A percentile compares a stretch with the other conserved stretches of the same genome.
These are phyloP conservation scores for Neurospora pannonica DNA, from an alignment of 495 filamentous ascomycete genomes.

Conservation along the genomic window DNA sequence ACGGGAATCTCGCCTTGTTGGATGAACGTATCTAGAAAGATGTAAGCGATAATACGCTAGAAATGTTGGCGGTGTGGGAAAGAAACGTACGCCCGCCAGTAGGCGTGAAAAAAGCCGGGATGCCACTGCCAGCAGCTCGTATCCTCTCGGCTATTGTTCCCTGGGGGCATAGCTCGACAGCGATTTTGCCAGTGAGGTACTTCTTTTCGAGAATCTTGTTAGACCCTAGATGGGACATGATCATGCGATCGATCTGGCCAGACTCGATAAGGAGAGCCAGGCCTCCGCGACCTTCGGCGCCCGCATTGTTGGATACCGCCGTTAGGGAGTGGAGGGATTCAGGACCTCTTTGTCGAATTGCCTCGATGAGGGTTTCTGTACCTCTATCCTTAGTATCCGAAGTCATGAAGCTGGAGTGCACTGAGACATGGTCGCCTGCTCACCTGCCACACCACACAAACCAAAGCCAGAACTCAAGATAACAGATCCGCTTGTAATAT, in stretches of 20 bases:
- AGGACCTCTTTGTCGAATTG: slow-evolving; percentile 35
- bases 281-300: slow-evolving; percentile 45
- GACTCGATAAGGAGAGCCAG: slow-evolving; percentile 42
- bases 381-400: not conserved
- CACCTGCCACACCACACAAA: slow-evolving; percentile 51
- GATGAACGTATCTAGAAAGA: slow-evolving; percentile 42
- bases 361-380: slow-evolving; percentile 40
- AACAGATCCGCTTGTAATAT: slow-evolving; percentile 48
- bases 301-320: slow-evolving; percentile 59
- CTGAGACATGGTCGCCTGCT: slow-evolving; percentile 7
- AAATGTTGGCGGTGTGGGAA: not conserved
- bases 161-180: slow-evolving; percentile 56
- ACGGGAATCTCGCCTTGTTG: slow-evolving; percentile 53
- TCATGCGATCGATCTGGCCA: slow-evolving; percentile 49
- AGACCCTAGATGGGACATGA: slow-evolving; percentile 51
- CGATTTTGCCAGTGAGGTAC: slow-evolving; percentile 52
- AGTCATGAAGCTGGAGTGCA: not conserved
- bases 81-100: slow-evolving; percentile 43
- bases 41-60: not conserved
- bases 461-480: slow-evolving; percentile 54
- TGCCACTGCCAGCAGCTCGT: slow-evolving; percentile 54
- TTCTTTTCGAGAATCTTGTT: slow-evolving; percentile 57
- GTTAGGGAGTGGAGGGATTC: slow-evolving; percentile 44
- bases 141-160: slow-evolving; percentile 56
- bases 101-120: slow-evolving; percentile 58